These are phyloP conservation scores for Polygonum maritimum DNA, from an alignment of 148 eudicot species.

Conservation along the genomic window DNA sequence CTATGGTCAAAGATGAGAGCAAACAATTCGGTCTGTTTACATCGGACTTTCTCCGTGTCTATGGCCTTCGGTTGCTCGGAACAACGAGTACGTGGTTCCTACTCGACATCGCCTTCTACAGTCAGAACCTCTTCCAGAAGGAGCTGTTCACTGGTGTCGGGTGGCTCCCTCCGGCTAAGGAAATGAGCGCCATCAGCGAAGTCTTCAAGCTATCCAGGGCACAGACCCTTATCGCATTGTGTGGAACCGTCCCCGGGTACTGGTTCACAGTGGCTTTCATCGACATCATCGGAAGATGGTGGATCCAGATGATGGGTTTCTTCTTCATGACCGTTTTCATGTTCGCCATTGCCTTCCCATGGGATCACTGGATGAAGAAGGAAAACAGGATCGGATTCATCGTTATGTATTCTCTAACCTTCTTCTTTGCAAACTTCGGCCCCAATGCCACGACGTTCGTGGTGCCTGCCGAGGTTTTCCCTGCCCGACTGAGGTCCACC, in stretches of 20 bases:
- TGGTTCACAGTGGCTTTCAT: conserved; percentile 12
- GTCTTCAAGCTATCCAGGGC: conserved; percentile 7
- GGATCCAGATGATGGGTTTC: conserved; percentile 7
- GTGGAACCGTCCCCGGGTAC: conserved; percentile 3
- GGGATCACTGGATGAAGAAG: not conserved
- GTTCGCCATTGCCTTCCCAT: conserved; percentile 9
- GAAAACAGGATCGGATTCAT: conserved; percentile 3
- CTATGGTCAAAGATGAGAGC: not conserved
- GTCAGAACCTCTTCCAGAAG: conserved; percentile 10
- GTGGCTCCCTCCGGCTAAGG: not conserved
- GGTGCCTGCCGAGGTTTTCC: conserved; percentile 1
- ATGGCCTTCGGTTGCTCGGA: not conserved
- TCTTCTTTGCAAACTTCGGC: conserved; percentile 9
- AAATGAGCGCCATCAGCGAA: conserved; percentile 6
- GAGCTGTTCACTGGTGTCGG: conserved; percentile 3
- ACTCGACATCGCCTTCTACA: conserved; percentile 8
- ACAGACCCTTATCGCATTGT: conserved; percentile 3
- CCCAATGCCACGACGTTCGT: conserved; percentile 9
- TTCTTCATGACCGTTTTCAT: conserved; percentile 11
- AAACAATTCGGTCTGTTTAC: not conserved
- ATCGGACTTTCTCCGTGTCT: not conserved
- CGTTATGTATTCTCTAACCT: conserved; percentile 7
- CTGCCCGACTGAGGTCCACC: conserved; percentile 1
- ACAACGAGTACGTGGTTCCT: conserved; percentile 11
- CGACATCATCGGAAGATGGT: conserved; percentile 4